Evolutionary conservation across 495 filamentous ascomycete genomes (phyloP).

Genomic region (Aspergillus kassunensis): DNA sequence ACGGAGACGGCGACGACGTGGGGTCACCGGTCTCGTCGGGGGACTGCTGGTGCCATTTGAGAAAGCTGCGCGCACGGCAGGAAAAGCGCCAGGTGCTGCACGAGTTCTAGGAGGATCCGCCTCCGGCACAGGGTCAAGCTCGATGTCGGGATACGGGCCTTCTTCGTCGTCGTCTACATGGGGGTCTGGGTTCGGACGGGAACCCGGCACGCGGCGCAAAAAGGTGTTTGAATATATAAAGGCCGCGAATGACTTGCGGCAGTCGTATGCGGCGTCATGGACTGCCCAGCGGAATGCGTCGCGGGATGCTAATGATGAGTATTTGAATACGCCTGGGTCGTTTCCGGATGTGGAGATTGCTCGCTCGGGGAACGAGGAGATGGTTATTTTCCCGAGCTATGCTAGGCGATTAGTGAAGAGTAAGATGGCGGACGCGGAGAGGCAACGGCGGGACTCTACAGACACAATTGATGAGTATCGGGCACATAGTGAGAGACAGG

Average conservation of each 20-base stretch:
- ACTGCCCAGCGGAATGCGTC: conserved; percentile 45
- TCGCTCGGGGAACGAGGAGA: conserved; percentile 77
- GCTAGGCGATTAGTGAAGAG: conserved; percentile 56
- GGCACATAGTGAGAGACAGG: conserved; percentile 21
- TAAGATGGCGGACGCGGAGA: conserved; percentile 17
- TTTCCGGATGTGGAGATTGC: conserved; percentile 81
- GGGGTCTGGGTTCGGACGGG: conserved; percentile 33
- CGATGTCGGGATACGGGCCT: conserved; percentile 40
- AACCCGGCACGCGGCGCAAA: conserved; percentile 66
- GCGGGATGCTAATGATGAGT: conserved; percentile 48
- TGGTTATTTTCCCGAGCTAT: conserved; percentile 93
- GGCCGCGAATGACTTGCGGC: conserved; percentile 85
- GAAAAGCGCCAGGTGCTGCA: conserved; percentile 10
- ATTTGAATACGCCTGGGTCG: conserved; percentile 62
- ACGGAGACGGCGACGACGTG: conserved; percentile 33
- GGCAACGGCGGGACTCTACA: conserved; percentile 27
- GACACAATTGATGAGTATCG: conserved; percentile 40
- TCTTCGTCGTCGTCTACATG: conserved; percentile 25
- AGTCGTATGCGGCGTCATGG: conserved; percentile 66
- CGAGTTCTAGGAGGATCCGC: conserved; percentile 2
- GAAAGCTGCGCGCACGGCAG: conserved; percentile 9
- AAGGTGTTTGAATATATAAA: conserved; percentile 83
- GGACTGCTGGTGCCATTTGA: conserved; percentile 6
- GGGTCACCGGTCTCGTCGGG: not conserved
- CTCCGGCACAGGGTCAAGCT: conserved; percentile 13